Percentiles rank a stretch among this genome's conserved stretches.
phyloP scores from a whole-genome alignment of 495 filamentous ascomycete genomes.

The Apodospora peruviana region DNA sequence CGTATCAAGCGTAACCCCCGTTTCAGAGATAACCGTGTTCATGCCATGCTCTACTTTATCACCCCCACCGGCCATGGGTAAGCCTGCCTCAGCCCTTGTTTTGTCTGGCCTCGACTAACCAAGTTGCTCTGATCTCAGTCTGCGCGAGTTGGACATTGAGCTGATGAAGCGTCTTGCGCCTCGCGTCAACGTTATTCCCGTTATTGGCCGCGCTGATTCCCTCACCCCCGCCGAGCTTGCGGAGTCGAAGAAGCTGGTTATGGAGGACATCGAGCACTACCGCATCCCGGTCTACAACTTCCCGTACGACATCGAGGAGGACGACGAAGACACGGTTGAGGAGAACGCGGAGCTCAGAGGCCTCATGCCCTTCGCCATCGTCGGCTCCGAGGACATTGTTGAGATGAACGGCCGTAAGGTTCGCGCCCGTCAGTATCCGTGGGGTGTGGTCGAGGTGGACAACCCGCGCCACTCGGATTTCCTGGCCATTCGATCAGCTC shows the following conservation, averaged over 20 bases:
- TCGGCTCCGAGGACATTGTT: slow-evolving; percentile 90
- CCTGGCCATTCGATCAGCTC: slow-evolving; percentile 90
- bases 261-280: slow-evolving; percentile 99
- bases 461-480: slow-evolving; percentile 99
- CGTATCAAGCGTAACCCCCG: slow-evolving; percentile 99
- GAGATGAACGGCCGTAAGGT: slow-evolving; percentile 91
- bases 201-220: slow-evolving; percentile 96
- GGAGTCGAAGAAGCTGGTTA: slow-evolving; percentile 98
- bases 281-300: slow-evolving; percentile 99
- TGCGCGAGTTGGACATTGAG: slow-evolving; percentile 98
- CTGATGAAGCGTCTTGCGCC: slow-evolving; percentile 98
- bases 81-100: slow-evolving; percentile 14
- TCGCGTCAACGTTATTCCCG: slow-evolving; percentile 97
- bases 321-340: slow-evolving; percentile 98
- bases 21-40: slow-evolving; percentile 97
- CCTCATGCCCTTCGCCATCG: slow-evolving; percentile 98
- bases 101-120: too few relatives aligned
- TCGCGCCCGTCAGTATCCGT: slow-evolving; percentile 93
- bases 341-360: slow-evolving; percentile 96
- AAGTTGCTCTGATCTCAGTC: slow-evolving; percentile 49
- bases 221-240: slow-evolving; percentile 94
- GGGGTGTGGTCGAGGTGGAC: slow-evolving; percentile 98
- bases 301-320: slow-evolving; percentile 98
- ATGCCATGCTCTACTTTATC: slow-evolving; percentile 98
- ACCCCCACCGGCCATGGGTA: slow-evolving; percentile 96